A percentile compares a stretch with the other conserved stretches of the same genome.
Conservation (phyloP, 2,329 filamentous ascomycete species). For the Phaeosphaeriaceae sp. region DNA sequence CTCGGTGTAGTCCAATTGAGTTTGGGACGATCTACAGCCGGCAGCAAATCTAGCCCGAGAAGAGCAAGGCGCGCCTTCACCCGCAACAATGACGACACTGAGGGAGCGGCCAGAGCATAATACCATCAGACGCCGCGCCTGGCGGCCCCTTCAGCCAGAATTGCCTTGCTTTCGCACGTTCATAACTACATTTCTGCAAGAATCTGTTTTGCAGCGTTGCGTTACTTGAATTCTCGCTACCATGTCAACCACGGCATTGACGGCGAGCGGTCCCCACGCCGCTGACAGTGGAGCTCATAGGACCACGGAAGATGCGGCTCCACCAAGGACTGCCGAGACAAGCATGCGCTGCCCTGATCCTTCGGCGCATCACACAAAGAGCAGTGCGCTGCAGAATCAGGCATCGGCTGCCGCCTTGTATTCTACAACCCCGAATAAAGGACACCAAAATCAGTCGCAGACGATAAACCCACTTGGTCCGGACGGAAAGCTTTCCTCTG, state of each 20-base stretch:
- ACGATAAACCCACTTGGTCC: slow-evolving; percentile 53
- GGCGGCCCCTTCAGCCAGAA: background rate
- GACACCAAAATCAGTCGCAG: slow-evolving; percentile 25
- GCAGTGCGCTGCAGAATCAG: slow-evolving; percentile 52
- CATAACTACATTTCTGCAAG: background rate
- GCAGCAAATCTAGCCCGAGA: background rate
- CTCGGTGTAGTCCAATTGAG: background rate
- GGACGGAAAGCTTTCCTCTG: slow-evolving; percentile 64
- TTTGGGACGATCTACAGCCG: slow-evolving; percentile 7
- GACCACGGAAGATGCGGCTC: slow-evolving; percentile 26
- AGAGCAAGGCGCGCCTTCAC: slow-evolving; percentile 1
- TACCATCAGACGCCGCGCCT: background rate
- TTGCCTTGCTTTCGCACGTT: background rate
- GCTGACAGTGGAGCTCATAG: slow-evolving; percentile 28
- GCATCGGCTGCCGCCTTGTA: slow-evolving; percentile 69
- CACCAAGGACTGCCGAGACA: slow-evolving; percentile 23
- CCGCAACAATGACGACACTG: slow-evolving; percentile 6
- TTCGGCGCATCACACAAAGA: slow-evolving; percentile 48
- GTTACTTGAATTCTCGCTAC: background rate
- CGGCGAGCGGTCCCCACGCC: slow-evolving; percentile 28
- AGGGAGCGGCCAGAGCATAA: slow-evolving; percentile 5
- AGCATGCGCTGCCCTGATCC: slow-evolving; percentile 52
- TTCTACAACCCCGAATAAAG: slow-evolving; percentile 43
- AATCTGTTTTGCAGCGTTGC: background rate
- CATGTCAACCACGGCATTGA: slow-evolving; percentile 38